phyloP scores from a whole-genome alignment of 1,139 yeast genomes.

The Pichia terricola region DNA sequence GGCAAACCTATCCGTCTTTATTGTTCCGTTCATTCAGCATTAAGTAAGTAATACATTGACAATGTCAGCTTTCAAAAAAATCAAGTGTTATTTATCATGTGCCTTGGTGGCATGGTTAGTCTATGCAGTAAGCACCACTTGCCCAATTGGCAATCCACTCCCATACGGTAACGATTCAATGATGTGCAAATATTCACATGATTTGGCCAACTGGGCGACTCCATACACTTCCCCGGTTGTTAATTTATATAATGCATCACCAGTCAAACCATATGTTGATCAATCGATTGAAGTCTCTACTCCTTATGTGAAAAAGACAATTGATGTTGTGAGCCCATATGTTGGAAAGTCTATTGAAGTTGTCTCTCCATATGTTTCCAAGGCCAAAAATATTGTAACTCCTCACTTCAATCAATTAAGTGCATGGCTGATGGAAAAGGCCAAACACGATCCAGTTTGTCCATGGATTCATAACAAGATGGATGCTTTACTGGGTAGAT shows the following conservation, averaged over 20 bases:
- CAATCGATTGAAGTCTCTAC: neutral
- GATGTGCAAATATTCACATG: slow-evolving; percentile 19
- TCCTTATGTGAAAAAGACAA: too few relatives aligned
- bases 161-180: slow-evolving; percentile 5
- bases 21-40: too few relatives aligned
- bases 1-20: too few relatives aligned
- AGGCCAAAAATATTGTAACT: neutral
- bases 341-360: neutral
- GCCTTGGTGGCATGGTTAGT: slow-evolving; percentile 4
- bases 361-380: neutral
- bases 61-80: slow-evolving; percentile 7
- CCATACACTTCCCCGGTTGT: slow-evolving; percentile 15
- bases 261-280: slow-evolving; percentile 19
- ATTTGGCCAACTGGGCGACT: slow-evolving; percentile 9
- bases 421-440: neutral
- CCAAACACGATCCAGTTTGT: too few relatives aligned
- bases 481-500: slow-evolving; percentile 1
- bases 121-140: slow-evolving; percentile 7
- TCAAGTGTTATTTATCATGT: slow-evolving; percentile 12
- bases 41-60: too few relatives aligned
- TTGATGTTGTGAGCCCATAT: too few relatives aligned
- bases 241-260: slow-evolving; percentile 14
- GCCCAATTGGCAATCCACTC: slow-evolving; percentile 9
- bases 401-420: neutral
- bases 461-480: neutral